phyloP scores from a whole-genome alignment of 2,329 filamentous ascomycete species.

The Ophiostoma sp. region DNA sequence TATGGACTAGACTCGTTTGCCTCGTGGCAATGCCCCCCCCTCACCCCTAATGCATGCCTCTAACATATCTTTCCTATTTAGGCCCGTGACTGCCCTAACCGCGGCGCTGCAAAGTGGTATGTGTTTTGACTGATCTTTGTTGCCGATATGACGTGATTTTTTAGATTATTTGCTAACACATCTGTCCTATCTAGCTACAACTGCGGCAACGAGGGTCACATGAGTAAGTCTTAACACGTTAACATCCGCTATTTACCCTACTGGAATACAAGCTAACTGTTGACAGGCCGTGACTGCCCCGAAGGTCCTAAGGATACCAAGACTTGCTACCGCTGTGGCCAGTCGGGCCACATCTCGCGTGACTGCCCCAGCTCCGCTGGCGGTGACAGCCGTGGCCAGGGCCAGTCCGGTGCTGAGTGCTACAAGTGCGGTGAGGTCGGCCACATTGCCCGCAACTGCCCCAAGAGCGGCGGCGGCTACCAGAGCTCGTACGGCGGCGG shows the following conservation, averaged over 20 bases:
- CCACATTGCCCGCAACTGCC: constrained; percentile 91
- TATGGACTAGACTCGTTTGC: background rate
- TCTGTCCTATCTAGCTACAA: constrained; percentile 57
- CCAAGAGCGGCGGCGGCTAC: constrained; percentile 52
- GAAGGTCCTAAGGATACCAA: constrained; percentile 81
- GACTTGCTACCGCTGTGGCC: constrained; percentile 72
- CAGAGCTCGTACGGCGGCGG: constrained; percentile 43
- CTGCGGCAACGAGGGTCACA: constrained; percentile 75
- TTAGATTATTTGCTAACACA: background rate
- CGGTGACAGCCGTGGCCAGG: constrained; percentile 31
- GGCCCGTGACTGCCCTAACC: constrained; percentile 82
- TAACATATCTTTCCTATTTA: constrained; percentile 32
- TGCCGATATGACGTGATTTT: background rate
- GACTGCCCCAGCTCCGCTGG: constrained; percentile 62
- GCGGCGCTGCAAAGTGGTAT: constrained; percentile 76
- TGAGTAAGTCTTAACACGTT: constrained; percentile 49
- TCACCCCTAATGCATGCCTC: constrained; percentile 29
- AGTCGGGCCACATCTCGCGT: constrained; percentile 84
- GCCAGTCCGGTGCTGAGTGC: constrained; percentile 62
- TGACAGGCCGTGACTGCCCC: constrained; percentile 71
- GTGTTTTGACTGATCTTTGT: constrained; percentile 30
- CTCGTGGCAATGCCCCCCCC: background rate
- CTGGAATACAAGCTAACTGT: constrained; percentile 23
- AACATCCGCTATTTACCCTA: background rate
- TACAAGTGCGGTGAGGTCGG: constrained; percentile 98